Conservation (phyloP, 2,329 filamentous ascomycete species). For the Botrytis squamosa region DNA sequence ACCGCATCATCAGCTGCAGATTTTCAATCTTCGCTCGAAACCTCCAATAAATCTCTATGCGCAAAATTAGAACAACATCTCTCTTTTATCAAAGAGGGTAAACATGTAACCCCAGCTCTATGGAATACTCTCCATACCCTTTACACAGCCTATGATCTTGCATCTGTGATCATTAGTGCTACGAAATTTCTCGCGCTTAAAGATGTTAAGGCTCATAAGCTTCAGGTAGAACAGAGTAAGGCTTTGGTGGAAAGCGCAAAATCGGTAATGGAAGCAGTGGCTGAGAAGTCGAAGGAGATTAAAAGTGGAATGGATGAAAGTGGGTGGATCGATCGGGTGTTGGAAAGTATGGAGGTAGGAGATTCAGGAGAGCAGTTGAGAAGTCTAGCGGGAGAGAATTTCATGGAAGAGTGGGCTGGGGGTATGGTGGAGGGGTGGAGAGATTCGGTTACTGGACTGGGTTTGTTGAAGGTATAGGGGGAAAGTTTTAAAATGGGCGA, state of each 20-base stretch:
- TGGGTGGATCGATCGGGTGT: constrained; percentile 39
- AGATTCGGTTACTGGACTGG: constrained; percentile 37
- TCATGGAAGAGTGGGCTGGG: constrained; percentile 39
- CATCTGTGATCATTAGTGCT: constrained; percentile 27
- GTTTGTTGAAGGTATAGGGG: constrained; percentile 26
- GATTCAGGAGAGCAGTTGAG: constrained; percentile 28
- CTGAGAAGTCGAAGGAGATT: constrained; percentile 28
- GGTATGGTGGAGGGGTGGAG: constrained; percentile 39
- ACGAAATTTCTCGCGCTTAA: constrained; percentile 27
- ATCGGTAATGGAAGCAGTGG: constrained; percentile 27
- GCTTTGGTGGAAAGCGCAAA: constrained; percentile 22
- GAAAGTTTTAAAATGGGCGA: not conserved
- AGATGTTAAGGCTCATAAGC: constrained; percentile 25
- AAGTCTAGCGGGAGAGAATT: constrained; percentile 33
- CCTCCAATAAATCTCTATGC: constrained; percentile 25
- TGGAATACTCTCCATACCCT: constrained; percentile 32
- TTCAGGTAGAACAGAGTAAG: constrained; percentile 26
- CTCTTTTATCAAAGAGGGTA: constrained; percentile 7
- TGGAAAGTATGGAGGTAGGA: constrained; percentile 28
- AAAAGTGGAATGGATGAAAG: constrained; percentile 38
- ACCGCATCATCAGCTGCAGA: constrained; percentile 18
- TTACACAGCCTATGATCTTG: constrained; percentile 36
- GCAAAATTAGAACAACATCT: constrained; percentile 25
- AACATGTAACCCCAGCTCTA: constrained; percentile 4
- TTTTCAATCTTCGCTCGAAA: constrained; percentile 25